These are phyloP conservation scores for Candida lessepsii DNA, from an alignment of 805 yeast species.

Conservation along the genomic window DNA sequence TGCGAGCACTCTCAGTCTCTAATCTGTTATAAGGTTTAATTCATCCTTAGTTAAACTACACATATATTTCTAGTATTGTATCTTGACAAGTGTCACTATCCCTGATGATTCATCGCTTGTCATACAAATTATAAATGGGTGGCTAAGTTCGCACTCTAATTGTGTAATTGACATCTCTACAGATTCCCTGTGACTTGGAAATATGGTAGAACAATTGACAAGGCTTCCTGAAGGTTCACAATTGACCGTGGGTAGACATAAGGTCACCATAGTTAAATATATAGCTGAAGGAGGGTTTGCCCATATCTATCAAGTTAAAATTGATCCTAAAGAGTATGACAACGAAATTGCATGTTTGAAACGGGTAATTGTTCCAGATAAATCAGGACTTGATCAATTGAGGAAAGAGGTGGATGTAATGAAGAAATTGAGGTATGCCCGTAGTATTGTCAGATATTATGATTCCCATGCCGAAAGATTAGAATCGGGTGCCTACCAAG, in stretches of 20 bases:
- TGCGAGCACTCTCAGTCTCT: no score
- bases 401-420: conserved; percentile 78
- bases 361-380: conserved; percentile 71
- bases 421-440: conserved; percentile 57
- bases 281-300: conserved; percentile 71
- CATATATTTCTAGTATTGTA: no score
- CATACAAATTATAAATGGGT: background rate
- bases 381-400: conserved; percentile 60
- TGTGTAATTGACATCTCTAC: background rate
- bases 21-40: no score
- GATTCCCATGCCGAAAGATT: conserved; percentile 75
- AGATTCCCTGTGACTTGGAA: background rate
- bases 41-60: conserved; percentile 60
- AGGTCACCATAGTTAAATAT: conserved; percentile 33
- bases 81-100: no score
- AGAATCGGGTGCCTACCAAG: conserved; percentile 65
- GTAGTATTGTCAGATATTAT: conserved; percentile 63
- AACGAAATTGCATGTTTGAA: conserved; percentile 64
- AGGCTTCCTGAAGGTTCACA: conserved; percentile 34
- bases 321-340: conserved; percentile 45
- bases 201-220: conserved; percentile 5
- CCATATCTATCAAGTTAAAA: conserved; percentile 66
- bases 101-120: no score
- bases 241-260: conserved; percentile 42
- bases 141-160: conserved; percentile 1